phyloP scores from a whole-genome alignment of 2,329 filamentous ascomycete genomes.

The Penicillium sp. region DNA sequence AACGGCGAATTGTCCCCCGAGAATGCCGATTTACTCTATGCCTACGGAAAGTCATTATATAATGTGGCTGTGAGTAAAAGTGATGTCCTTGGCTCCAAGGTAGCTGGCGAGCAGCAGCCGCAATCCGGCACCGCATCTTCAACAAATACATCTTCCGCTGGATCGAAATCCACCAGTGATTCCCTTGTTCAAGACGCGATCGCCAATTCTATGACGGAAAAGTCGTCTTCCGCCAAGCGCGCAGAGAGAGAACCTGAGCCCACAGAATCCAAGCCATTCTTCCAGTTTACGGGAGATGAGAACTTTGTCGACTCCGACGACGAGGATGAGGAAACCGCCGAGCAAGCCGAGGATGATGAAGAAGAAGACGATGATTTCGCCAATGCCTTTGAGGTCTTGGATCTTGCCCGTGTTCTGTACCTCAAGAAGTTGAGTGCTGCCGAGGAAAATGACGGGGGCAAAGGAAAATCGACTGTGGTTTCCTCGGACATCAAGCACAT shows the following conservation, averaged over 20 bases:
- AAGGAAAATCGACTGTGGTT: slow-evolving; percentile 50
- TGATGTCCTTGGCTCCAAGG: slow-evolving; percentile 84
- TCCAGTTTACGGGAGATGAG: slow-evolving; percentile 92
- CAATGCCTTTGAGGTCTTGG: slow-evolving; percentile 63
- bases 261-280: slow-evolving; percentile 61
- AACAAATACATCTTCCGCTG: slow-evolving; percentile 36
- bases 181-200: slow-evolving; percentile 31
- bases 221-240: slow-evolving; percentile 16
- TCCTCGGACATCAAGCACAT: slow-evolving; percentile 56
- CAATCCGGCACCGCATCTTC: slow-evolving; percentile 52
- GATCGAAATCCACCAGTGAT: slow-evolving; percentile 18
- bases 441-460: slow-evolving; percentile 45
- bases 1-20: slow-evolving; percentile 88
- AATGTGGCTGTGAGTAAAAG: slow-evolving; percentile 92
- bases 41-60: slow-evolving; percentile 91
- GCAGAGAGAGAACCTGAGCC: slow-evolving; percentile 13
- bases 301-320: slow-evolving; percentile 80
- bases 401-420: slow-evolving; percentile 61
- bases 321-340: slow-evolving; percentile 49
- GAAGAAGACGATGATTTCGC: slow-evolving; percentile 66
- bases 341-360: slow-evolving; percentile 54
- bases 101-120: slow-evolving; percentile 59
- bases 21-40: slow-evolving; percentile 91
- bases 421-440: slow-evolving; percentile 55
- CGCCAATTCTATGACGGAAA: slow-evolving; percentile 22